Conservation (phyloP, 306 rosid species). For the Pyrus bretschneideri region DNA sequence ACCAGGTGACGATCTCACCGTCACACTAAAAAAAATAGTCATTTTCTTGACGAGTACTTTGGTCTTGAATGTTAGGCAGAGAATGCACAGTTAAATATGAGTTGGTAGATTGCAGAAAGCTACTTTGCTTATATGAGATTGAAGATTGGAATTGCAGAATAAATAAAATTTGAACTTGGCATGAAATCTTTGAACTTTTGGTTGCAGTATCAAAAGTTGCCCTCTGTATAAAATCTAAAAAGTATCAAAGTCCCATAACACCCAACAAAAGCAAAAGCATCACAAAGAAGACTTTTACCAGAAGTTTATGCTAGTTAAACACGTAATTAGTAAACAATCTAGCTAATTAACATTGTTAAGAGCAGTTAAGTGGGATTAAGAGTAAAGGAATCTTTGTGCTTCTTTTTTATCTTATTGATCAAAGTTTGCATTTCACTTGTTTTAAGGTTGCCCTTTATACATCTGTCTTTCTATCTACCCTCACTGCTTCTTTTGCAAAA, state of each 20-base stretch:
- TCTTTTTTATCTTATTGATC: constrained; percentile 23
- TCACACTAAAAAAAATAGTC: neutral
- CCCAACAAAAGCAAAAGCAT: constrained; percentile 26
- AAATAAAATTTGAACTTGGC: constrained; percentile 20
- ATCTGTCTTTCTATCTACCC: constrained; percentile 43
- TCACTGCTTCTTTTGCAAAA: constrained; percentile 25
- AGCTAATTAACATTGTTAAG: neutral
- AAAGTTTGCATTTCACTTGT: constrained; percentile 35
- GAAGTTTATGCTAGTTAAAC: constrained; percentile 24
- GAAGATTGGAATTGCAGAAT: constrained; percentile 1
- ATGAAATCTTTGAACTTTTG: constrained; percentile 3
- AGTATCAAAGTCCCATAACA: constrained; percentile 8
- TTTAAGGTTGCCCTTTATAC: constrained; percentile 28
- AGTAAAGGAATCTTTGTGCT: constrained; percentile 41
- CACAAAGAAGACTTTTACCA: constrained; percentile 32
- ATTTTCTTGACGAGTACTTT: neutral
- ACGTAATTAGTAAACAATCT: constrained; percentile 17
- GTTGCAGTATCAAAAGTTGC: constrained; percentile 7
- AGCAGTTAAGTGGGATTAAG: constrained; percentile 13
- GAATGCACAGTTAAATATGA: constrained; percentile 7
- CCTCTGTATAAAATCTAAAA: neutral
- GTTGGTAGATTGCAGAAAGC: constrained; percentile 4
- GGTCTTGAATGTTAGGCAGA: neutral
- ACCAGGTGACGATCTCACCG: fast-evolving
- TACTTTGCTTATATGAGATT: neutral